These are phyloP conservation scores for Pueraria montana DNA, from an alignment of 306 rosid species.

Conservation along the genomic window DNA sequence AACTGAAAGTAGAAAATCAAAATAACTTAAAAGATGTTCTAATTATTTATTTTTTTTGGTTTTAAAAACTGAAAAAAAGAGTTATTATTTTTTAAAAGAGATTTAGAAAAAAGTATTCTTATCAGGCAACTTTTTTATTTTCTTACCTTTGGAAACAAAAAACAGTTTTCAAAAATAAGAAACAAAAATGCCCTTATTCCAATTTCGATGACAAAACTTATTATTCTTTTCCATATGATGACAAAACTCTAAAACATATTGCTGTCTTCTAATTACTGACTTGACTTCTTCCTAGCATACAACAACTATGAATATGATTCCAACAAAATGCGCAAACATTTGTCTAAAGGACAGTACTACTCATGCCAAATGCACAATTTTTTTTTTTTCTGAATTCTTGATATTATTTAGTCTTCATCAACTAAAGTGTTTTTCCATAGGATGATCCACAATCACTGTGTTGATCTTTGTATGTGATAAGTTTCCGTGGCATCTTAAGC, in stretches of 20 bases:
- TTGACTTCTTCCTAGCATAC: not conserved
- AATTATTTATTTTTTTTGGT: no score
- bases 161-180: no score
- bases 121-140: no score
- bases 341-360: not conserved
- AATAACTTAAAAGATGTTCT: no score
- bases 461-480: not conserved
- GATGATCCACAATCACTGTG: not conserved
- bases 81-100: no score
- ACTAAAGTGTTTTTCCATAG: not conserved
- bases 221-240: no score
- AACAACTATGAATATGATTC: not conserved
- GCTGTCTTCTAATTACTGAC: not conserved
- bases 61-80: no score
- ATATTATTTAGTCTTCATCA: not conserved
- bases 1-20: no score
- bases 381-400: not conserved
- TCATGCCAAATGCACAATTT: not conserved
- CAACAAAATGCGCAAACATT: not conserved
- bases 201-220: no score
- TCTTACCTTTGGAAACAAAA: no score
- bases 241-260: not conserved
- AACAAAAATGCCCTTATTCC: no score
- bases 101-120: no score
- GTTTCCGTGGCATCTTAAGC: not conserved